Conservation (phyloP, 805 yeast genomes). For the Starmerella ratchasimensis region DNA sequence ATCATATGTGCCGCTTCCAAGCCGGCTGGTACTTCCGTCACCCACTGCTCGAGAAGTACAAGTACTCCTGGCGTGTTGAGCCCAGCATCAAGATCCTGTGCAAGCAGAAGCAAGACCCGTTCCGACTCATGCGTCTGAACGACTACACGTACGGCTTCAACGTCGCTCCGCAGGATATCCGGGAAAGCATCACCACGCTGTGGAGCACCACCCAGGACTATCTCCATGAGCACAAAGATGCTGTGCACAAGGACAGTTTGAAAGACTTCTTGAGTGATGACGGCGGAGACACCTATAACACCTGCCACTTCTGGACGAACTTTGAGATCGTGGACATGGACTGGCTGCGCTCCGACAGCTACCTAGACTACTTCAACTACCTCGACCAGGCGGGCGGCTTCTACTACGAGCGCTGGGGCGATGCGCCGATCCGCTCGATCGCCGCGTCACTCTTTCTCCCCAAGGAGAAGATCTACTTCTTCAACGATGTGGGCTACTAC, state of each 20-base stretch:
- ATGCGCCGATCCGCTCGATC: constrained; percentile 79
- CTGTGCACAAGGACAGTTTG: constrained; percentile 42
- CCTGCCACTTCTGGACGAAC: constrained; percentile 83
- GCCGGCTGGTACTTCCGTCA: constrained; percentile 60
- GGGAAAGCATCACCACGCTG: constrained; percentile 45
- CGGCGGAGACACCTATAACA: constrained; percentile 53
- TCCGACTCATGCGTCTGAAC: constrained; percentile 41
- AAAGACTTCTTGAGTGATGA: constrained; percentile 60
- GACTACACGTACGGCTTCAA: constrained; percentile 55
- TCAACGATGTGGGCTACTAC: constrained; percentile 62
- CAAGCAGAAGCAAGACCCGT: constrained; percentile 50
- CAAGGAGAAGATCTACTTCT: constrained; percentile 59
- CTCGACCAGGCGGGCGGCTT: constrained; percentile 81
- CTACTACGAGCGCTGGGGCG: constrained; percentile 92
- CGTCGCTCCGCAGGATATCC: constrained; percentile 49
- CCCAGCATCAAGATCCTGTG: constrained; percentile 51
- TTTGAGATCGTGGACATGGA: constrained; percentile 67
- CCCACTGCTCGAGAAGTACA: constrained; percentile 42
- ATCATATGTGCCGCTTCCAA: constrained; percentile 74
- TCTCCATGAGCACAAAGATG: constrained; percentile 35
- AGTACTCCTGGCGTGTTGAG: constrained; percentile 67
- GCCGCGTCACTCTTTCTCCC: constrained; percentile 71
- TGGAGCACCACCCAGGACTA: constrained; percentile 45
- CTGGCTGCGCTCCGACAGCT: constrained; percentile 64
- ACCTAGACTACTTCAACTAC: constrained; percentile 52